These are phyloP conservation scores for Mesembryanthemum crystallinum DNA, from an alignment of 148 eudicot genomes.

Conservation along the genomic window DNA sequence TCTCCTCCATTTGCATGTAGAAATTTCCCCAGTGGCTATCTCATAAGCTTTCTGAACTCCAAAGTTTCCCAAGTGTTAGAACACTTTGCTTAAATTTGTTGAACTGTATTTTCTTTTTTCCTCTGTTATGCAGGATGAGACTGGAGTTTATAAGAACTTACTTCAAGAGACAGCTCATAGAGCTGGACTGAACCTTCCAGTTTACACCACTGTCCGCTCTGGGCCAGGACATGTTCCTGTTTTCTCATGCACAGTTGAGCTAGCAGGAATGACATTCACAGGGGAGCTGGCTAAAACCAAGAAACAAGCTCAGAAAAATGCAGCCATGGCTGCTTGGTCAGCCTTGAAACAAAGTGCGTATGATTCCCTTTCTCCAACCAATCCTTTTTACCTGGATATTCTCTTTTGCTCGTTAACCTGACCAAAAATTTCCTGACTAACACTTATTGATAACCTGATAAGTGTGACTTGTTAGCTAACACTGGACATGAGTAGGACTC, in stretches of 20 bases:
- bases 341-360: conserved; percentile 52
- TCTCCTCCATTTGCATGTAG: no score
- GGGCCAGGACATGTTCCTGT: conserved; percentile 60
- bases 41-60: no score
- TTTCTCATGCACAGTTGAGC: conserved; percentile 53
- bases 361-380: conserved; percentile 5
- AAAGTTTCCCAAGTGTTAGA: neutral
- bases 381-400: neutral
- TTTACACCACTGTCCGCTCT: conserved; percentile 45
- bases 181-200: conserved; percentile 53
- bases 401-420: neutral
- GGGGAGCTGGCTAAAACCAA: conserved; percentile 53
- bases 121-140: conserved; percentile 46
- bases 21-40: no score
- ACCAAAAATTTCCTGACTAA: no score
- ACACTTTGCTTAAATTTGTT: neutral
- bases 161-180: conserved; percentile 67
- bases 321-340: conserved; percentile 58
- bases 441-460: no score
- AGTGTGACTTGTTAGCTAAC: neutral
- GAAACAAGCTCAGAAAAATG: conserved; percentile 67
- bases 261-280: conserved; percentile 45
- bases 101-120: neutral
- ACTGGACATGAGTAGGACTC: no score
- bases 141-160: conserved; percentile 59